Evolutionary conservation across 371 early-diverging fungal genomes (phyloP), one percentile per base, ranked within the genome.

Genomic region (Mycotypha africana): DNA sequence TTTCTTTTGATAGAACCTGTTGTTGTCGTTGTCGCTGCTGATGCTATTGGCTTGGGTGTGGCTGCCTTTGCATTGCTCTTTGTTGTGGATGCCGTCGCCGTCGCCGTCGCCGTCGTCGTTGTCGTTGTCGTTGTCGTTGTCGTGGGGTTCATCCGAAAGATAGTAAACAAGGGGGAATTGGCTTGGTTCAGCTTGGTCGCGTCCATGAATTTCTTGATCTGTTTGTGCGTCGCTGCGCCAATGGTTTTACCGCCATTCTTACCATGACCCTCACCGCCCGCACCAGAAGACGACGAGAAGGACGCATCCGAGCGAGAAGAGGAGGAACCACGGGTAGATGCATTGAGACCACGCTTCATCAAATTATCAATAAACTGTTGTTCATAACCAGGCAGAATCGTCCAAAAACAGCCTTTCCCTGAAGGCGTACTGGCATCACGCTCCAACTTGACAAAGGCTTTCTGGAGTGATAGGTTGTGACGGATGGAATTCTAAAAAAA

Each of bases 351-450:
- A 14, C 46, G 40, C 36, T 49, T 49, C 8, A 49, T 16, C 11
- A 74, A 38, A 19, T 67, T 69, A 14, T 70, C 68, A 30, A 74
- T 62, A 39, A 67, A 74, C 12, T 51, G 47, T 31, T 60, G 57
- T 38, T 74, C 74, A 22, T 65, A 58, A 4, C 60, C 67, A 8
- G 65, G 47, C 37, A 88, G 77, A 12, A 91, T 65, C 3, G 86
- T 84, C 99, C 98, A 98, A 53, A 88, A 96, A 15, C 89, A 79
- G 2, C 99, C 99, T 67, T 99, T 99, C 15, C 99, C 99, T 4
- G 91, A 42, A 26, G 91, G 38, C 53, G 61, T 53, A 91, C 89
- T 50, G 86, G 84, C 31, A 81, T 76, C 3, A 88, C 97, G 79
- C 3, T 96, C 94, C 2, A 94, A 78, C 38, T 92, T 85, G 46